Conservation (phyloP, 2,329 filamentous ascomycete species). For the Colletotrichum lentis region DNA sequence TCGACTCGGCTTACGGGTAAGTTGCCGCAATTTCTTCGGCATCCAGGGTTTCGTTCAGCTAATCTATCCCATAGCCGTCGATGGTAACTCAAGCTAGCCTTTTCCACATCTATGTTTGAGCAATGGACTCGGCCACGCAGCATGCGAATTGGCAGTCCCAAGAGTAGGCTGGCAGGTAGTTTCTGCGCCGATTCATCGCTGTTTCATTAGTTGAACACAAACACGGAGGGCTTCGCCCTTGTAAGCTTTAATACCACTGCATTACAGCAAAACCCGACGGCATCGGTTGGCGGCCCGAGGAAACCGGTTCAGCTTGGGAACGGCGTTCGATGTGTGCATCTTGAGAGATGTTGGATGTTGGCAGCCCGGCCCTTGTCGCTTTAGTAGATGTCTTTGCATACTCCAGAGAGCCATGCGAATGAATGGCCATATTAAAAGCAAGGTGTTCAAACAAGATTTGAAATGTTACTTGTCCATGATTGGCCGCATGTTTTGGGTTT, state of each 20-base stretch:
- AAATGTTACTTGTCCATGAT: slow-evolving; percentile 4
- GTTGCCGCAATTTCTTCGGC: not conserved
- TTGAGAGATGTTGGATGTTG: slow-evolving; percentile 1
- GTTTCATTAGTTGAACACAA: not conserved
- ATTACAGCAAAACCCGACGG: slow-evolving; percentile 13
- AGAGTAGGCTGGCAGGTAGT: slow-evolving; percentile 4
- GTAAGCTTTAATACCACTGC: not conserved
- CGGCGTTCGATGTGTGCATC: slow-evolving; percentile 1
- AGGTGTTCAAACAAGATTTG: slow-evolving; percentile 15
- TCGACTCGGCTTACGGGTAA: slow-evolving; percentile 52
- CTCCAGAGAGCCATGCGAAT: slow-evolving; percentile 5
- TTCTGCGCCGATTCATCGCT: slow-evolving; percentile 6
- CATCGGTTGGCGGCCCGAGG: slow-evolving; percentile 9
- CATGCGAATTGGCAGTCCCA: not conserved
- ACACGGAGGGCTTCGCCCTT: not conserved
- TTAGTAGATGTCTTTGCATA: not conserved
- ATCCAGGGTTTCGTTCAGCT: not conserved
- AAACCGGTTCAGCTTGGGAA: not conserved
- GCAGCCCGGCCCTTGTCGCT: not conserved
- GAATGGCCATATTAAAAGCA: slow-evolving; percentile 18
- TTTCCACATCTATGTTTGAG: not conserved
- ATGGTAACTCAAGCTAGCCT: slow-evolving; percentile 42
- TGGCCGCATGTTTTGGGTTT: slow-evolving; percentile 17
- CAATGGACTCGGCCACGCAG: not conserved
- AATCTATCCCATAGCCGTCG: slow-evolving; percentile 45